Conservation (phyloP, 352 stramenopile genomes). For the Globisporangium nagaii region DNA sequence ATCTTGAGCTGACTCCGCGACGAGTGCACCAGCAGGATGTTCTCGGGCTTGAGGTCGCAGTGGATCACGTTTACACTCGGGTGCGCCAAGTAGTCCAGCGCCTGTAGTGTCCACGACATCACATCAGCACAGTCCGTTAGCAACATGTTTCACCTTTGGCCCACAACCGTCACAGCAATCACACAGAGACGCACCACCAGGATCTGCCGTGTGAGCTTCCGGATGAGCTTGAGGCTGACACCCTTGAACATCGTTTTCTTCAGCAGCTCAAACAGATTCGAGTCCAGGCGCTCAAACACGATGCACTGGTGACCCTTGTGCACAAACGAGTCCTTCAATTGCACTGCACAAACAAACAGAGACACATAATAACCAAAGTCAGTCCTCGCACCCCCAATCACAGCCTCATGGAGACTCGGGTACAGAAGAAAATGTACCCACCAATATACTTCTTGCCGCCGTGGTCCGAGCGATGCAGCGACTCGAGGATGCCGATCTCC, state of each 20-base stretch:
- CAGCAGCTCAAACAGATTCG: slow-evolving; percentile 97
- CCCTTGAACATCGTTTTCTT: slow-evolving; percentile 91
- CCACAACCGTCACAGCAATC: too few species aligned
- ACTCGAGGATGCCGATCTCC: slow-evolving; percentile 95
- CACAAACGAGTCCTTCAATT: slow-evolving; percentile 93
- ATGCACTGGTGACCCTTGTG: slow-evolving; percentile 97
- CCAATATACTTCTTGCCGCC: slow-evolving; percentile 90
- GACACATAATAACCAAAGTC: slow-evolving; percentile 2
- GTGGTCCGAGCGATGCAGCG: slow-evolving; percentile 80
- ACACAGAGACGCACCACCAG: slow-evolving; percentile 64
- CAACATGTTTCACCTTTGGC: too few species aligned
- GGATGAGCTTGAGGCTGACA: slow-evolving; percentile 91
- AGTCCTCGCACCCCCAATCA: neutral
- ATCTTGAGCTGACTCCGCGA: slow-evolving; percentile 97
- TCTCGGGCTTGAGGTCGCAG: slow-evolving; percentile 99
- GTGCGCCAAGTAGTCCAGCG: slow-evolving; percentile 84
- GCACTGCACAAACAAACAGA: slow-evolving; percentile 46
- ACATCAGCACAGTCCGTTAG: too few species aligned
- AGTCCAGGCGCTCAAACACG: slow-evolving; percentile 95
- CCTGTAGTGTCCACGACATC: too few species aligned
- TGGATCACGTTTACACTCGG: slow-evolving; percentile 96
- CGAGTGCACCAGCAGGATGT: slow-evolving; percentile 94
- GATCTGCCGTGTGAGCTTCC: slow-evolving; percentile 96
- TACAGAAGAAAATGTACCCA: slow-evolving; percentile 28
- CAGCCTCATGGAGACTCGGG: too few species aligned